A percentile compares a stretch with the other conserved stretches of the same genome.
Evolutionary conservation across 164 flowering plant genomes (phyloP).

Genomic region (Macadamia tetraphylla): DNA sequence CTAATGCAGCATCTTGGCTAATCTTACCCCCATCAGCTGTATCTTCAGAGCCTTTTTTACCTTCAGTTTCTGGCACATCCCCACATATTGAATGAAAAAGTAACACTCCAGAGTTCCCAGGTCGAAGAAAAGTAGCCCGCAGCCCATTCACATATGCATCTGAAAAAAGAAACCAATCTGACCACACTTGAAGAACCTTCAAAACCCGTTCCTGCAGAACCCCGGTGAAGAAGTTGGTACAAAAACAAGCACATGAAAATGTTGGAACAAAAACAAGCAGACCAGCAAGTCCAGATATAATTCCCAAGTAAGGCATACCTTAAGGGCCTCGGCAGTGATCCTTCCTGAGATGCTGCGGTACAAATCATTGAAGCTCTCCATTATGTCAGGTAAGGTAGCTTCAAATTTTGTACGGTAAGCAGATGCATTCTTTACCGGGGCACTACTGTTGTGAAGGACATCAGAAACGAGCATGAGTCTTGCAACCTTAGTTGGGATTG

Average conservation of each 20-base stretch:
- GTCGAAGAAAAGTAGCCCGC: slow-evolving; percentile 89
- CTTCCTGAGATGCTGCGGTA: slow-evolving; percentile 91
- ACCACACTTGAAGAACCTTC: slow-evolving; percentile 98
- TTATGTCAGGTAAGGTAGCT: slow-evolving; percentile 85
- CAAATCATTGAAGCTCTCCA: slow-evolving; percentile 98
- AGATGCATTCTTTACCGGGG: slow-evolving; percentile 98
- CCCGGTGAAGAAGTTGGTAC: background rate
- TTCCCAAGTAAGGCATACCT: slow-evolving; percentile 36
- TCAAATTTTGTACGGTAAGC: slow-evolving; percentile 98
- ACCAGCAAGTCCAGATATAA: background rate
- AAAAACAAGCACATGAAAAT: background rate
- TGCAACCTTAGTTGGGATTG: slow-evolving; percentile 94
- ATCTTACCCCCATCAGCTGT: slow-evolving; percentile 39
- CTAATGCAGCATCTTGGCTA: slow-evolving; percentile 82
- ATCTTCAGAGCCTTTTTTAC: slow-evolving; percentile 44
- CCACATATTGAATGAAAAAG: slow-evolving; percentile 93
- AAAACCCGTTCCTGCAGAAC: slow-evolving; percentile 78
- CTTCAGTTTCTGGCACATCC: slow-evolving; percentile 79
- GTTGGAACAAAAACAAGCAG: background rate
- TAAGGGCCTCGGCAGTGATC: slow-evolving; percentile 97
- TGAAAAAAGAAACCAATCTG: slow-evolving; percentile 99
- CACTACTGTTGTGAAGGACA: slow-evolving; percentile 96
- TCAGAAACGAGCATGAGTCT: slow-evolving; percentile 99
- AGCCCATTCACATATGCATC: slow-evolving; percentile 98
- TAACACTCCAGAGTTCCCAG: slow-evolving; percentile 78